Evolutionary conservation across 2,329 filamentous ascomycete species (phyloP), one percentile per base, ranked within the genome.

Genomic region (Grosmannia huntii): DNA sequence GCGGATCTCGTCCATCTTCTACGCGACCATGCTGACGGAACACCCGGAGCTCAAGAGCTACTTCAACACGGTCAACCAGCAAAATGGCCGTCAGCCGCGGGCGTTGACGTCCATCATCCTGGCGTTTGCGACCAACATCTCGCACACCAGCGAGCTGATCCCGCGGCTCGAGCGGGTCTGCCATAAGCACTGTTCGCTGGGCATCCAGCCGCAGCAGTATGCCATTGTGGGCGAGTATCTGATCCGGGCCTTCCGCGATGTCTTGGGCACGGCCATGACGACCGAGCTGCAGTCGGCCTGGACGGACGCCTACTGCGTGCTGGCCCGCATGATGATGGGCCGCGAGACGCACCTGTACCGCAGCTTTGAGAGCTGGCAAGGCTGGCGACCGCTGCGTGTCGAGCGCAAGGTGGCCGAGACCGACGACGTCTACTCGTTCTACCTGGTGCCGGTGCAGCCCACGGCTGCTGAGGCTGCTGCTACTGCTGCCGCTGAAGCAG

Each of bases 151-250:
- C 66, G 77, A 81, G 67, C 68, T 81, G 55, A 75, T 76, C 41
- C 75, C 76, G 52, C 77, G 75, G 61, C 73, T 81, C 56, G 78
- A 81, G 68, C 75, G 77, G 31, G 76, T 80, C 64, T 86, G 84
- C 68, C 81, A 89, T 68, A 90, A 89, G 70, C 87, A 90, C 68
- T 86, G 80, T 60, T 86, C 83, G 0, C 75, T 90, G 1, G 82
- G 81, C 64, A 83, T 90, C 66, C 75, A 74, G 58, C 79, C 86
- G 0, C 82, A 86, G 46, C 83, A 89, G 62, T 90, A 90, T 69
- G 75, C 77, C 38, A 79, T 89, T 50, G 85, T 90, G 3, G 86
- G 83, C 58, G 81, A 81, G 65, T 83, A 86, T 66, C 76, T 90
- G 14, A 75, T 90, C 50, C 75, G 77, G 28, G 83, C 86, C 1